Percentiles rank a stretch among this genome's conserved stretches.
Evolutionary conservation across 1,284 basidiomycete genomes (phyloP).

Genomic region (Cutaneotrichosporon cyanovorans): DNA sequence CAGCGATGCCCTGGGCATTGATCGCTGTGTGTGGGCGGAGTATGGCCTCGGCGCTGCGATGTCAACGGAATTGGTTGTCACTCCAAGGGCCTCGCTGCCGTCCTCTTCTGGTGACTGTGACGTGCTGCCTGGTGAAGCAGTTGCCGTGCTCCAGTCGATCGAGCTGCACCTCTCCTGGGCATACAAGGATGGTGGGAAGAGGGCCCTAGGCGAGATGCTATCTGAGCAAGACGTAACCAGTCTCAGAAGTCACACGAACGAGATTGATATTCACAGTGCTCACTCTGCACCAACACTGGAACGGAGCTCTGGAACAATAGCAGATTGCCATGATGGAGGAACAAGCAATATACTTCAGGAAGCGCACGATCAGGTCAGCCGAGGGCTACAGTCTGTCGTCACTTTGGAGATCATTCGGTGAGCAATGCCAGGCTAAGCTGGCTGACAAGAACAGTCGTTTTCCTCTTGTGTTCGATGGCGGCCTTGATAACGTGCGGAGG

Average conservation of each 20-base stretch:
- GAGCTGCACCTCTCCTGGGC: no score
- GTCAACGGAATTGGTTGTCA: background rate
- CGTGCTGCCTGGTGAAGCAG: slow-evolving; percentile 3
- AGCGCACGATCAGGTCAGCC: no score
- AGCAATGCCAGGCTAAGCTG: background rate
- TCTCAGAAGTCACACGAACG: no score
- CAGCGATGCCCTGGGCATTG: slow-evolving; percentile 1
- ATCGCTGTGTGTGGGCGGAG: background rate
- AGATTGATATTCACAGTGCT: no score
- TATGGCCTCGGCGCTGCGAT: background rate
- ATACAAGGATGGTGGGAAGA: no score
- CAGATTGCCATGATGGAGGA: no score
- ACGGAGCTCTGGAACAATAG: no score
- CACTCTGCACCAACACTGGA: no score
- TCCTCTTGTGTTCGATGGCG: slow-evolving; percentile 21
- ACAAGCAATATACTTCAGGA: no score
- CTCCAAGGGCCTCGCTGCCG: background rate
- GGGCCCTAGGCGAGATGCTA: background rate
- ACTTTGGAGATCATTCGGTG: slow-evolving; percentile 21
- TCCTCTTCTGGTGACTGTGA: background rate
- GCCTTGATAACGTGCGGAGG: slow-evolving; percentile 1
- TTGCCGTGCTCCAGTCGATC: background rate
- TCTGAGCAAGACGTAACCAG: background rate
- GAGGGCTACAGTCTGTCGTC: no score
- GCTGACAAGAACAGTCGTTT: slow-evolving; percentile 21